A percentile compares a stretch with the other conserved stretches of the same genome.
Conservation (phyloP, 306 rosid genomes). For the Sicyos edulis region DNA sequence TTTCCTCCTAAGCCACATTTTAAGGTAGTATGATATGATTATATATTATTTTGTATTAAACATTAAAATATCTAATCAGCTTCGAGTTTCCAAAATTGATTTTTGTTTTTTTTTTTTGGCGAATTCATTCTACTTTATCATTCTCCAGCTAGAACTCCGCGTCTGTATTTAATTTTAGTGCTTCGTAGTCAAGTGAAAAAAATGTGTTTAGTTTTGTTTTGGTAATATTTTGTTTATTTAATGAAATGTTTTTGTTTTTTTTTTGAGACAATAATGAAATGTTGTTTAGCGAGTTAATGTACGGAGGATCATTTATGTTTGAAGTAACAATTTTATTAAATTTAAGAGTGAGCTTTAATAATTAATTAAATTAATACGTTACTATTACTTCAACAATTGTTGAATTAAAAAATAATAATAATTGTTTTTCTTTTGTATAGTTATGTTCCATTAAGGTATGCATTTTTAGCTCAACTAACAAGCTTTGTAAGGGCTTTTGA, state of each 20-base stretch:
- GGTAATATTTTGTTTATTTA: too few relatives aligned
- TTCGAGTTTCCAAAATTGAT: neutral
- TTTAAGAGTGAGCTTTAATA: neutral
- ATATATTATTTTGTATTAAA: too few relatives aligned
- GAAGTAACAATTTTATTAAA: neutral
- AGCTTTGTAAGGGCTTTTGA: too few relatives aligned
- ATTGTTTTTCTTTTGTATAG: too few relatives aligned
- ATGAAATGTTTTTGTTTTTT: too few relatives aligned
- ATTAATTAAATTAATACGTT: neutral
- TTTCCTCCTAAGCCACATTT: too few relatives aligned
- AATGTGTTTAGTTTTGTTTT: too few relatives aligned
- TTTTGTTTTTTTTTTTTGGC: neutral
- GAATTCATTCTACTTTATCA: neutral
- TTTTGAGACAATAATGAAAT: too few relatives aligned
- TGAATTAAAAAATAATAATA: neutral
- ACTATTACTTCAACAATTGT: neutral
- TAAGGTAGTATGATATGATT: too few relatives aligned
- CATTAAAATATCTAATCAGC: neutral
- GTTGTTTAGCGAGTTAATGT: neutral
- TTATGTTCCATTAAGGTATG: neutral
- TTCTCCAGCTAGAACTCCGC: slow-evolving; percentile 2
- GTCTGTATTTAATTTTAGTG: neutral
- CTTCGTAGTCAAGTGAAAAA: neutral
- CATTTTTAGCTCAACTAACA: neutral
- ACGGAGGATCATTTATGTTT: neutral